A percentile compares a stretch with the other conserved stretches of the same genome.
Conservation (phyloP, 1,284 basidiomycete species). For the Cystobasidiaceae sp. region DNA sequence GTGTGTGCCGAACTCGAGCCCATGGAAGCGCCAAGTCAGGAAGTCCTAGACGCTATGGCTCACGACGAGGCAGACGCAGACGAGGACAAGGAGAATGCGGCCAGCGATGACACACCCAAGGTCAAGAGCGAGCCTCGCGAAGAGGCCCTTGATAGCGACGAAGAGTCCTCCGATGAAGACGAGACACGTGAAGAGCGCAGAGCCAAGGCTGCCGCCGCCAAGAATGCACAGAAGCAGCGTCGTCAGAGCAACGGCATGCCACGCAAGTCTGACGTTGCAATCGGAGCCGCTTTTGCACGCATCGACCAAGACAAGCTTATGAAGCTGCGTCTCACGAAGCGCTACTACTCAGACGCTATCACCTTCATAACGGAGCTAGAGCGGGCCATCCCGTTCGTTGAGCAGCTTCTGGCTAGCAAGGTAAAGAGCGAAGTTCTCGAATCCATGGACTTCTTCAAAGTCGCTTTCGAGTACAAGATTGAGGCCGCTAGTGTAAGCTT, state of each 20-base stretch:
- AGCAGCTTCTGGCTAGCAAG: constrained; percentile 77
- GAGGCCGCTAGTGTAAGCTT: constrained; percentile 54
- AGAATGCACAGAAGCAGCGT: constrained; percentile 36
- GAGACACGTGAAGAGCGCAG: constrained; percentile 32
- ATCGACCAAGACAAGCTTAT: constrained; percentile 53
- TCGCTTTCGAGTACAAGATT: constrained; percentile 77
- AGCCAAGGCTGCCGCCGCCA: constrained; percentile 5
- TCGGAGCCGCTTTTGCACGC: constrained; percentile 55
- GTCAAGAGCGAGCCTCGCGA: constrained; percentile 50
- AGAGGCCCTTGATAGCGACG: constrained; percentile 44
- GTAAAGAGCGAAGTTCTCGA: constrained; percentile 92
- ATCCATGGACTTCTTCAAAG: constrained; percentile 89
- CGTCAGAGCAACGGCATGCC: constrained; percentile 50
- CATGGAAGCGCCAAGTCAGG: constrained; percentile 54
- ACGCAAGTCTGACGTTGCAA: constrained; percentile 24
- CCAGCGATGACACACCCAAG: too few relatives aligned
- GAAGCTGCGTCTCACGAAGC: constrained; percentile 71
- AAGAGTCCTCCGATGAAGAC: constrained; percentile 45
- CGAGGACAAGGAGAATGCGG: constrained; percentile 37
- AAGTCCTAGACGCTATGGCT: constrained; percentile 35
- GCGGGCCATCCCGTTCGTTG: constrained; percentile 65
- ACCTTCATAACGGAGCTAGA: constrained; percentile 81
- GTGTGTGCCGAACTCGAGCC: constrained; percentile 56
- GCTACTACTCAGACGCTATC: constrained; percentile 82
- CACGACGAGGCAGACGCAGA: constrained; percentile 51